A percentile compares a stretch with the other conserved stretches of the same genome.
These are phyloP conservation scores for Wallemia hederae DNA, from an alignment of 1,284 basidiomycete species.

Conservation along the genomic window DNA sequence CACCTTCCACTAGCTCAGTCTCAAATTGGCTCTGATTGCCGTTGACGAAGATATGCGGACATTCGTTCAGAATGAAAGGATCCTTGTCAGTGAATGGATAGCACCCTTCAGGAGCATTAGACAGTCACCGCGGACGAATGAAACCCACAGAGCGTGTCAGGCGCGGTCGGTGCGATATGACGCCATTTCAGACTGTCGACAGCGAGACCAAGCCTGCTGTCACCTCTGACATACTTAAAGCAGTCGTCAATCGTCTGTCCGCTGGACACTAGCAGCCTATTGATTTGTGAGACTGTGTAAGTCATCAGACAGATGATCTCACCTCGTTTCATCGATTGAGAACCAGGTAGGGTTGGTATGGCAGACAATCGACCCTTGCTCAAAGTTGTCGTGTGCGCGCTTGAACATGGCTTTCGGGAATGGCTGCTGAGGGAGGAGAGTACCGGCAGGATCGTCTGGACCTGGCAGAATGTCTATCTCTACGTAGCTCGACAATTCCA, in stretches of 20 bases:
- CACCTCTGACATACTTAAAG: conserved; percentile 45
- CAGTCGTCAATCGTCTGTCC: conserved; percentile 88
- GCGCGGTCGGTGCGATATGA: conserved; percentile 88
- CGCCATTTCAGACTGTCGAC: conserved; percentile 64
- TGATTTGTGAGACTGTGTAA: conserved; percentile 10
- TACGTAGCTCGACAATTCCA: conserved; percentile 38
- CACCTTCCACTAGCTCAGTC: conserved; percentile 31
- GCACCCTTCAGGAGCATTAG: conserved; percentile 29
- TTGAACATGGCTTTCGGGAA: conserved; percentile 79
- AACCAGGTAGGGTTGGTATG: conserved; percentile 81
- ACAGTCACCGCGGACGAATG: not conserved
- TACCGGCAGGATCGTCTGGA: conserved; percentile 53
- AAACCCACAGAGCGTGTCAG: conserved; percentile 56
- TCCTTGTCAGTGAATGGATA: conserved; percentile 71
- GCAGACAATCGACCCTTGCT: conserved; percentile 32
- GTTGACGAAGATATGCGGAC: conserved; percentile 71
- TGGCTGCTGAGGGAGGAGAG: conserved; percentile 74
- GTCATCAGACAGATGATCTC: conserved; percentile 7
- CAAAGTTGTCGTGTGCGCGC: conserved; percentile 23
- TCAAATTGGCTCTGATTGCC: conserved; percentile 66
- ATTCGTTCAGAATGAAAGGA: conserved; percentile 58
- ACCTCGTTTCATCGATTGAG: conserved; percentile 21
- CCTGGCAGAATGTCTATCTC: conserved; percentile 65
- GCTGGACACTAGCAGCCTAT: conserved; percentile 45
- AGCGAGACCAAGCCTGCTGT: conserved; percentile 40